Base-by-base conservation (phyloP, 331 rosid species). In the Quercus tomentella region DNA sequence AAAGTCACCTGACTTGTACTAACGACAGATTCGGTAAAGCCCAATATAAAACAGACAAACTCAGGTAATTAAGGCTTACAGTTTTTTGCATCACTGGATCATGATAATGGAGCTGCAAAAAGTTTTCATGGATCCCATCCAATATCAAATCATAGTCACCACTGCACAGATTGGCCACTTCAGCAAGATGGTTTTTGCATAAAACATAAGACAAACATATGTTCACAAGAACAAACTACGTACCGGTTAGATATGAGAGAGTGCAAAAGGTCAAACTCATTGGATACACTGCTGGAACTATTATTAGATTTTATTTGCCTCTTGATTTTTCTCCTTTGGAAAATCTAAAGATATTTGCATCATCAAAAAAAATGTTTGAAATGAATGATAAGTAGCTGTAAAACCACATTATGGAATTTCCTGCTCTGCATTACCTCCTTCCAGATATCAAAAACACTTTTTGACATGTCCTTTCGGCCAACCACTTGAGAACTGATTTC, bases 21-120 rank as follows among this genome's bases (percentile, higher is more conserved):
- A 52, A 79, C 79, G 82, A 73, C 51, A 80, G 73, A 77, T 57
- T 74, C 30, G 12, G 74, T 4, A 77, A 78, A n/a, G 33, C 22
- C n/a, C 20, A 37, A 26, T 73, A 84, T 78, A 58, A 63, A 25
- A 74, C 35, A 74, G 81, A 70, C 77, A 57, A 60, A 28, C 63
- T 14, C 72, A 43, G 43, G 35, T 45, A 15, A 35, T 58, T 58
- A 70, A 83, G 74, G 74, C 92, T 91, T 90, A 94, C 98, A 80
- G 98, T 89, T 87, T 91, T 94, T 75, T 85, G 92, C 97, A 94
- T 92, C 88, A 92, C 76, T 31, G 98, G 98, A 76, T 94, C 98
- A 80, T 94, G 98, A 81, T 91, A 94, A 82, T 76, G 86, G 86
- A 94, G 97, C 79, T 82, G 96, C 89, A 94, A 85, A 84, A 94